These are phyloP conservation scores for Rubia yunnanensis DNA, from an alignment of 257 asterid species.

Conservation along the genomic window DNA sequence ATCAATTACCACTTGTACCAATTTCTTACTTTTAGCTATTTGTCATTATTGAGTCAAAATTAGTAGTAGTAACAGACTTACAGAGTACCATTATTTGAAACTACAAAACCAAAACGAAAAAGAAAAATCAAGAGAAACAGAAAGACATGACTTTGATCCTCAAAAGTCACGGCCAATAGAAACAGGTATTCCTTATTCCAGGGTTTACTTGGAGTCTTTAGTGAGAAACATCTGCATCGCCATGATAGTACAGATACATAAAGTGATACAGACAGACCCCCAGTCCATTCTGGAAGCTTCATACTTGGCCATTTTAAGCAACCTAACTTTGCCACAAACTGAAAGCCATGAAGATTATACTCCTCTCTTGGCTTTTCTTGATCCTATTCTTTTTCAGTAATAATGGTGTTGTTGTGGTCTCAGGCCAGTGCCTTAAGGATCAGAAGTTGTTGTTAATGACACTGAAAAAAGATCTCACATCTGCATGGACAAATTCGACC, in stretches of 20 bases:
- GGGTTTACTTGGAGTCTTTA: not conserved
- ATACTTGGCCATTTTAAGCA: not conserved
- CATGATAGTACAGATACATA: not conserved
- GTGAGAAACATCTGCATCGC: not conserved
- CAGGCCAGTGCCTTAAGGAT: slow-evolving; percentile 14
- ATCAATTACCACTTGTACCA: too few species aligned
- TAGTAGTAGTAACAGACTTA: too few species aligned
- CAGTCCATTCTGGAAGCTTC: not conserved
- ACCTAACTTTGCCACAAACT: not conserved
- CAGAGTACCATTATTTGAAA: too few species aligned
- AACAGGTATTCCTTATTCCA: not conserved
- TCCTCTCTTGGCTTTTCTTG: slow-evolving; percentile 34
- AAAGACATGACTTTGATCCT: too few species aligned
- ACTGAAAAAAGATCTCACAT: slow-evolving; percentile 1
- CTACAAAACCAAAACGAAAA: not conserved
- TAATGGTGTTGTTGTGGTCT: not conserved
- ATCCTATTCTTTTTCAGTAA: slow-evolving; percentile 14
- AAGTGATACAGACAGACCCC: not conserved
- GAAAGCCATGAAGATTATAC: slow-evolving; percentile 34
- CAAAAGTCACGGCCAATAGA: too few species aligned
- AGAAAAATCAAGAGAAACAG: too few species aligned
- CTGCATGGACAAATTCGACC: not conserved
- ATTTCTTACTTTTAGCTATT: not conserved
- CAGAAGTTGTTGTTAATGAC: slow-evolving; percentile 15
- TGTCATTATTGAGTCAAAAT: not conserved